Evolutionary conservation across 768 basidiomycete species (phyloP).

Genomic region (Suillus ampliporus): DNA sequence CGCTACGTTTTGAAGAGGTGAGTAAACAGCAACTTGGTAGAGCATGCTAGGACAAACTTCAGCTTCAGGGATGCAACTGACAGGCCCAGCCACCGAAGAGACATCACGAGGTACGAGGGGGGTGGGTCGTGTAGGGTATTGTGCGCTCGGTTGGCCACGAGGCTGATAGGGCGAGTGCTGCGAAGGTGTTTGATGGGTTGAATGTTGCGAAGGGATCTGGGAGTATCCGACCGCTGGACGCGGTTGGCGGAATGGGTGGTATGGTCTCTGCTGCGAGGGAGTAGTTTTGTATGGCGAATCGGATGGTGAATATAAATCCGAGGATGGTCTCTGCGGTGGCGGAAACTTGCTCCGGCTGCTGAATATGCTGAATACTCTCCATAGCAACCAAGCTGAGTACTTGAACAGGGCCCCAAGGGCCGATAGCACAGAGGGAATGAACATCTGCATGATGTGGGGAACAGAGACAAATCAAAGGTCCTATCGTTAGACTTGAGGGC

Average conservation of each 20-base stretch:
- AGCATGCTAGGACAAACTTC: not conserved
- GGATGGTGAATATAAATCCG: not conserved
- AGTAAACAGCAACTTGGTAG: not conserved
- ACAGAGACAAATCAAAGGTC: not conserved
- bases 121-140: not conserved
- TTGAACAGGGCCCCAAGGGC: not conserved
- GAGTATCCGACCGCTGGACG: no score
- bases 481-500: not conserved
- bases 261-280: not conserved
- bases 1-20: not conserved
- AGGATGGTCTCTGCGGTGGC: not conserved
- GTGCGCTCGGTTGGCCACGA: no score
- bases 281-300: not conserved
- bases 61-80: not conserved
- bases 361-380: not conserved
- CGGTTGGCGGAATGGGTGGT: no score
- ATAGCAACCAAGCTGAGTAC: not conserved
- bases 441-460: not conserved
- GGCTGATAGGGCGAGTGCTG: no score
- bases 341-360: not conserved
- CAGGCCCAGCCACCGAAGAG: not conserved
- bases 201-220: no score
- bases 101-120: not conserved
- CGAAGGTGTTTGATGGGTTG: no score
- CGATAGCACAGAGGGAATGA: not conserved